These are phyloP conservation scores for Solanum chacoense DNA, from an alignment of 305 asterid genomes.

Conservation along the genomic window DNA sequence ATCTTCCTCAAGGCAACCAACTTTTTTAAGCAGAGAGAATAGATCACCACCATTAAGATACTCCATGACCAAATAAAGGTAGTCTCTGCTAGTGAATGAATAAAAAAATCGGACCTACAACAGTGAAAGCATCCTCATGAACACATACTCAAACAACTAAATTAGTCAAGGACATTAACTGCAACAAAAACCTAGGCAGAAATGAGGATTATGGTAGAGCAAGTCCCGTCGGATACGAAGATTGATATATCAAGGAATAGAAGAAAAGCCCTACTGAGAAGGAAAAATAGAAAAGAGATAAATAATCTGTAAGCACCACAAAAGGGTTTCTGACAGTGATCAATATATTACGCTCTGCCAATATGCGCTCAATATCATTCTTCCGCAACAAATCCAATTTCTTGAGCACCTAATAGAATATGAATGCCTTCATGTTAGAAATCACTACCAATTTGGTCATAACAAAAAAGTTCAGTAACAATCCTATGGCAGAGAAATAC, in stretches of 20 bases:
- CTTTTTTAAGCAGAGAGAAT: slow-evolving; percentile 70
- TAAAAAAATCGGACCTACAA: slow-evolving; percentile 88
- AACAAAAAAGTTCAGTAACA: not conserved
- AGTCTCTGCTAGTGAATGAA: slow-evolving; percentile 85
- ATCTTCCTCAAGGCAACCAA: slow-evolving; percentile 80
- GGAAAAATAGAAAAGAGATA: not conserved
- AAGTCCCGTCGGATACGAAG: not conserved
- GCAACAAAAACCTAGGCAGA: not conserved
- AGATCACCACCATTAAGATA: slow-evolving; percentile 95
- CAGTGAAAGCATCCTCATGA: not conserved
- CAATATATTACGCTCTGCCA: slow-evolving; percentile 94
- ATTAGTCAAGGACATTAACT: not conserved
- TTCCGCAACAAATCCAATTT: slow-evolving; percentile 84
- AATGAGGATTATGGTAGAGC: not conserved
- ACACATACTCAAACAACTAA: slow-evolving; percentile 7
- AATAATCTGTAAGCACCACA: slow-evolving; percentile 50
- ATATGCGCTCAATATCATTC: slow-evolving; percentile 90
- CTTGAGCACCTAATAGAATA: slow-evolving; percentile 69
- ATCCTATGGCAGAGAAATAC: not conserved
- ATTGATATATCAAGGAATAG: not conserved
- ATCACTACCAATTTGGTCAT: not conserved
- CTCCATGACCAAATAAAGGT: slow-evolving; percentile 96
- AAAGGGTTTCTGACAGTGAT: slow-evolving; percentile 92
- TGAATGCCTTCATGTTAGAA: not conserved
- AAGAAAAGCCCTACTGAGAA: not conserved